Base-by-base conservation (phyloP, 1,139 yeast genomes). In the Kurtzmaniella quercitrusa region DNA sequence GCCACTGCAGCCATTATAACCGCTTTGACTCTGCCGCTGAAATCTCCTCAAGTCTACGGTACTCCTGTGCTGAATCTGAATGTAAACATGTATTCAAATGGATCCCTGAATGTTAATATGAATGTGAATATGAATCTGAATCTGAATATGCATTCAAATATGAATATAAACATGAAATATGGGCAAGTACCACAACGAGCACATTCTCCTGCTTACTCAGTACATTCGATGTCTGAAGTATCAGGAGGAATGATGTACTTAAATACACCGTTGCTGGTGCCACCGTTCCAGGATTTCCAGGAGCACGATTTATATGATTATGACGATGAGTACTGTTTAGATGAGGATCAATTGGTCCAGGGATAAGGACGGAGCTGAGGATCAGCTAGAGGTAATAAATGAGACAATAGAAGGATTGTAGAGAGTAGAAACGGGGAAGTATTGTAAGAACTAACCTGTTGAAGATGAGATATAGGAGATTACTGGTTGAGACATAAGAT, bases 241-340 rank as follows among this genome's bases (percentile, higher is more conserved):
- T 33, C 19, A 9, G 19, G 27, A 7, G 38, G 38, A 14, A 21
- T 27, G 25, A 40, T 15, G 16, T 43, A 34, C 19, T 25, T 41
- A 15, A 43, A 41, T 31, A 38, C 46, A 7, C 46, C 46, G 16
- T 23, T 36, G 10, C 38, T 45, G 36, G 27, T 40, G 2, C 46
- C 43, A 10, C 36, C 45, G 8, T 37, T 17, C 14, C 43, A 41
- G 16, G 34, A 18, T n/a, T 38, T 33, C 8, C 41, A 41, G 17
- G 25, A 27, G 16, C 25, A 15, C 18, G 38, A 36, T 17, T 19
- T n/a, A 39, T 62, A 65, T 12, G 76, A 72, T 50, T 71, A 70
- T 51, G 77, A 71, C 50, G 77, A 73, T 49, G 77, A 70, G 38
- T 73, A 57, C 50, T 72, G 78, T 53, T 65, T 72, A 46, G 77